A percentile compares a stretch with the other conserved stretches of the same genome.
Conservation (phyloP, 306 rosid genomes). For the Cucurbita argyrosperma region DNA sequence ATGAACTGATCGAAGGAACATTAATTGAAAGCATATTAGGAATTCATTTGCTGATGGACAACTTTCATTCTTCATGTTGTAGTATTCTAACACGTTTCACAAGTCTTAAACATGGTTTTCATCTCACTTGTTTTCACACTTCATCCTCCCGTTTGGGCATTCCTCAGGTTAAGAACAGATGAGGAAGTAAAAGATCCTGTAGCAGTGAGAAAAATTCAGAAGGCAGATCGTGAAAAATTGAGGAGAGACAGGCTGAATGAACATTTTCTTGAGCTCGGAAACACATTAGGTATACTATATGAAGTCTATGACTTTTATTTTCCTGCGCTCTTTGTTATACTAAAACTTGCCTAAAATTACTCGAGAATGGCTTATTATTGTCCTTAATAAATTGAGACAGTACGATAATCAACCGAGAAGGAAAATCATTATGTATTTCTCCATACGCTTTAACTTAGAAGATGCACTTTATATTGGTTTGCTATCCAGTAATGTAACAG, state of each 20-base stretch:
- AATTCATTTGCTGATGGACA: background rate
- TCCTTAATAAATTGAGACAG: background rate
- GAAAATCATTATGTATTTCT: background rate
- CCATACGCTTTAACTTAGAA: background rate
- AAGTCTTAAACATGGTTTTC: background rate
- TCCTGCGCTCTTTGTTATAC: background rate
- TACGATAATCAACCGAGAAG: background rate
- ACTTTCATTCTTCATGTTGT: background rate
- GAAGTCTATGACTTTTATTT: background rate
- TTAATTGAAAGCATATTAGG: background rate
- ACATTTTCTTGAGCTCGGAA: slow-evolving; percentile 61
- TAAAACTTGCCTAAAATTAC: background rate
- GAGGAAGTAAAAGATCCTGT: slow-evolving; percentile 42
- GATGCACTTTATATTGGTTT: background rate
- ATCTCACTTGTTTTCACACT: background rate
- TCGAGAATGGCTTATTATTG: background rate
- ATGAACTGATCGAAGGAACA: background rate
- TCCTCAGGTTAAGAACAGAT: slow-evolving; percentile 36
- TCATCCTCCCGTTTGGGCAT: background rate
- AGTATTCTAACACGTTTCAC: background rate
- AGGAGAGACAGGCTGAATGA: slow-evolving; percentile 78
- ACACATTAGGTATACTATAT: slow-evolving; percentile 36
- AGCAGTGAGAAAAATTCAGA: slow-evolving; percentile 54
- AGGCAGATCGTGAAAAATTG: slow-evolving; percentile 89
- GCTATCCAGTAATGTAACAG: background rate